phyloP scores from a whole-genome alignment of 441 rosid species.

The Erodium moschatum region DNA sequence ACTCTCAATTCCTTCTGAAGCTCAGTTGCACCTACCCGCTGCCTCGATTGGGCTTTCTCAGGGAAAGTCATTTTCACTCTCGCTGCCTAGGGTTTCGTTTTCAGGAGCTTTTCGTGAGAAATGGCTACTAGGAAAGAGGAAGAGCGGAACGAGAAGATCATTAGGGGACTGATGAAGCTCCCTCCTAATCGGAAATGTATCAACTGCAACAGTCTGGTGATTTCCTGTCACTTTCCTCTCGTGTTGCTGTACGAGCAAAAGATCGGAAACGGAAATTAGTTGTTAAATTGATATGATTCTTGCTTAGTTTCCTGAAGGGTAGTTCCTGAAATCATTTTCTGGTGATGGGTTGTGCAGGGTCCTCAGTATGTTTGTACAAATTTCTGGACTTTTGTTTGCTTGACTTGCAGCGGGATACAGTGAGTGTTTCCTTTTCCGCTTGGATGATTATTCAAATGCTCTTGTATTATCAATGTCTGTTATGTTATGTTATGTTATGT shows the following conservation, averaged over 20 bases:
- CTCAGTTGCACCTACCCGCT: neutral
- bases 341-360: slow-evolving; percentile 50
- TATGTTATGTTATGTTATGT: neutral
- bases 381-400: slow-evolving; percentile 87
- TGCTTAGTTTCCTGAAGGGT: neutral
- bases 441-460: slow-evolving; percentile 6
- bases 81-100: slow-evolving; percentile 15
- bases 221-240: neutral
- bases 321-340: neutral
- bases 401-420: slow-evolving; percentile 95
- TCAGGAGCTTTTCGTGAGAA: slow-evolving; percentile 23
- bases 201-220: slow-evolving; percentile 91
- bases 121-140: slow-evolving; percentile 87
- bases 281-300: too few species aligned
- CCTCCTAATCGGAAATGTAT: slow-evolving; percentile 96
- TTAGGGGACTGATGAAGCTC: slow-evolving; percentile 93
- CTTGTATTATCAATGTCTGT: neutral
- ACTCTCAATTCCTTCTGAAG: neutral
- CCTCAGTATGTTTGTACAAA: slow-evolving; percentile 93
- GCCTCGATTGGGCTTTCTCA: neutral
- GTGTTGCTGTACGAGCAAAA: neutral
- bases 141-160: slow-evolving; percentile 89
- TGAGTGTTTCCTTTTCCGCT: slow-evolving; percentile 37
- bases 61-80: neutral
- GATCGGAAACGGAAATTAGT: neutral